These are phyloP conservation scores for Microsporum audouinii DNA, from an alignment of 2,329 filamentous ascomycete species.

Conservation along the genomic window DNA sequence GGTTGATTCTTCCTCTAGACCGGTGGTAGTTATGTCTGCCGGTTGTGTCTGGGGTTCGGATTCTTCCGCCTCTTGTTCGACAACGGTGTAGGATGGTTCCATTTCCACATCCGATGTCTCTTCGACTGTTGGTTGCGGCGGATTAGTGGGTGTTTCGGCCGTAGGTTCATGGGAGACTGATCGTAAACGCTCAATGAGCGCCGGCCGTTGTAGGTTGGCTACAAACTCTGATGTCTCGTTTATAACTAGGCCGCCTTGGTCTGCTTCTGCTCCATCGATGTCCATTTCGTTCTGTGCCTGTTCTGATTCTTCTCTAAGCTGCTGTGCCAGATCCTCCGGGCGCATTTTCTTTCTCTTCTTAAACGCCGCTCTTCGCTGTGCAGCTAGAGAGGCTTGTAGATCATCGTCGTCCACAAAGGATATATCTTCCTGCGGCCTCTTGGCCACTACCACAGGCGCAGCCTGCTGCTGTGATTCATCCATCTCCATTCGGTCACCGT, in stretches of 20 bases:
- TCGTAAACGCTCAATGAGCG: constrained; percentile 42
- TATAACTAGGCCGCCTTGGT: constrained; percentile 70
- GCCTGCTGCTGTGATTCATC: constrained; percentile 43
- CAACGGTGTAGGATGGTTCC: constrained; percentile 42
- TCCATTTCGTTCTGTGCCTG: constrained; percentile 43
- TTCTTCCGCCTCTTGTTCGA: constrained; percentile 30
- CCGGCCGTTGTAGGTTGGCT: constrained; percentile 64
- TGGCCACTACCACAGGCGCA: constrained; percentile 40
- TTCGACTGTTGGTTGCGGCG: constrained; percentile 33
- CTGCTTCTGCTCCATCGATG: constrained; percentile 45
- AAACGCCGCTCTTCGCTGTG: constrained; percentile 69
- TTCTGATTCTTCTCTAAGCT: constrained; percentile 53
- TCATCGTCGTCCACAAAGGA: constrained; percentile 85
- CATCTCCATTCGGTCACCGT: constrained; percentile 59
- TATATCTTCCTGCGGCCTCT: constrained; percentile 53
- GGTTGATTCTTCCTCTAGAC: constrained; percentile 74
- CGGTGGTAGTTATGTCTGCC: constrained; percentile 51
- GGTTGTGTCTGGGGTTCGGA: constrained; percentile 37
- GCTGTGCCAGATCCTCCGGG: constrained; percentile 75
- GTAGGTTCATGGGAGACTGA: constrained; percentile 25
- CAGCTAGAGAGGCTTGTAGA: constrained; percentile 70
- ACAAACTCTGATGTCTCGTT: constrained; percentile 95
- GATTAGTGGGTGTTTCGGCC: constrained; percentile 21
- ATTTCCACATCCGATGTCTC: constrained; percentile 46
- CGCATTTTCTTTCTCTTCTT: constrained; percentile 84